Evolutionary conservation across 371 early-diverging fungal species (phyloP).

Genomic region (Apophysomyces elegans): DNA sequence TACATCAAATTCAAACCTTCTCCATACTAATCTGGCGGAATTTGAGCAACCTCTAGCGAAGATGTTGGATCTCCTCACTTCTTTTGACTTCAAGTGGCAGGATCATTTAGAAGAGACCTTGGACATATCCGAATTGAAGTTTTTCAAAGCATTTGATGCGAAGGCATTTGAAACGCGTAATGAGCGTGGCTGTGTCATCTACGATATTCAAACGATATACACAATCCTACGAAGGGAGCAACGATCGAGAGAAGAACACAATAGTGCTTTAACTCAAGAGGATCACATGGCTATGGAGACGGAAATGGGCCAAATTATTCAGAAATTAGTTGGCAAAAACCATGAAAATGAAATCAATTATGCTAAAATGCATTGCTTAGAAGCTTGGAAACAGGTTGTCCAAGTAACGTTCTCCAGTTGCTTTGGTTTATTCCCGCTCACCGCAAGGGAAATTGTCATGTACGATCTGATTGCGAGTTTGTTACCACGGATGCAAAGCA

Average conservation of each 20-base stretch:
- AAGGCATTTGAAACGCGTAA: constrained; percentile 37
- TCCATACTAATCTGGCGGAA: not conserved
- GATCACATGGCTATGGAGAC: constrained; percentile 49
- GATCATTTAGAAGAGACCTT: constrained; percentile 36
- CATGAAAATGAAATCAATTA: constrained; percentile 58
- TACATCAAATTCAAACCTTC: not conserved
- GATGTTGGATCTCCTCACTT: constrained; percentile 52
- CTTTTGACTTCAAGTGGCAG: constrained; percentile 54
- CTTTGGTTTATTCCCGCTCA: constrained; percentile 62
- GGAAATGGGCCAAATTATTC: constrained; percentile 52
- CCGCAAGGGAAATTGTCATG: constrained; percentile 60
- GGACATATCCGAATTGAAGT: not conserved
- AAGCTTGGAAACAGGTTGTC: constrained; percentile 76
- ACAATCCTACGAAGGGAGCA: constrained; percentile 20
- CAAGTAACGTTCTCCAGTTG: constrained; percentile 66
- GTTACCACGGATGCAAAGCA: constrained; percentile 44
- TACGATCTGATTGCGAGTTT: constrained; percentile 63
- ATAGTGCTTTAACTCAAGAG: constrained; percentile 30
- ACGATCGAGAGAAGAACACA: constrained; percentile 47
- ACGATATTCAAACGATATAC: constrained; percentile 66
- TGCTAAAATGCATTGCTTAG: constrained; percentile 59
- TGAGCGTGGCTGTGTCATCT: constrained; percentile 58
- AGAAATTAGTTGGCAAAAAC: constrained; percentile 61
- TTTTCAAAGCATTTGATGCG: constrained; percentile 22
- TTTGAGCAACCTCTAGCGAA: constrained; percentile 54